Conservation (phyloP, 495 filamentous ascomycete species). For the Hamigera avellanea region DNA sequence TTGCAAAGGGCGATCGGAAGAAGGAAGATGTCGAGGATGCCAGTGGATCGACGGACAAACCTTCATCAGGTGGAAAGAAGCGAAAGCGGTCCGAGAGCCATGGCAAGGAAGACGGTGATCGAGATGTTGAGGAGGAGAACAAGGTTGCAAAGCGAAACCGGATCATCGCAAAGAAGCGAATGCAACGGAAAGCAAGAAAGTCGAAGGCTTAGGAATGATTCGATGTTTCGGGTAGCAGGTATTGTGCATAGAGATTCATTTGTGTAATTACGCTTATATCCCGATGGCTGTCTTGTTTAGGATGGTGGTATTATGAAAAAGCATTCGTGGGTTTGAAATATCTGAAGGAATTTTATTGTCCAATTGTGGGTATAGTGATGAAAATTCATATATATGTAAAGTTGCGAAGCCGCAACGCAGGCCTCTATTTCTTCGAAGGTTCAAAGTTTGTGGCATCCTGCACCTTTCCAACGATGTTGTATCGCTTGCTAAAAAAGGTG, state of each 20-base stretch:
- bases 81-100: slow-evolving; percentile 29
- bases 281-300: not conserved
- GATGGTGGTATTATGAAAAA: slow-evolving; percentile 8
- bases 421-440: too few relatives aligned
- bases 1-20: slow-evolving; percentile 12
- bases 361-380: too few relatives aligned
- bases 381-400: too few relatives aligned
- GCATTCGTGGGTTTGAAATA: slow-evolving; percentile 11
- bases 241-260: not conserved
- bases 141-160: slow-evolving; percentile 49
- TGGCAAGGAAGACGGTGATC: slow-evolving; percentile 13
- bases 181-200: slow-evolving; percentile 41
- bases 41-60: slow-evolving; percentile 6
- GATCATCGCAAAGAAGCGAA: slow-evolving; percentile 59
- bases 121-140: slow-evolving; percentile 31
- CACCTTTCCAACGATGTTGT: slow-evolving; percentile 83
- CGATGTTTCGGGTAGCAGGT: not conserved
- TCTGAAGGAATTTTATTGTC: not conserved
- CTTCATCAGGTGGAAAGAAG: slow-evolving; percentile 17
- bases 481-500: slow-evolving; percentile 91
- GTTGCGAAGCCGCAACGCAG: too few relatives aligned
- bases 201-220: slow-evolving; percentile 19
- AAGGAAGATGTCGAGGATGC: slow-evolving; percentile 4
- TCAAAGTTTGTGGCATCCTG: slow-evolving; percentile 27
- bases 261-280: slow-evolving; percentile 1